These are phyloP conservation scores for Neurospora sp. DNA, from an alignment of 495 filamentous ascomycete species.

Conservation along the genomic window DNA sequence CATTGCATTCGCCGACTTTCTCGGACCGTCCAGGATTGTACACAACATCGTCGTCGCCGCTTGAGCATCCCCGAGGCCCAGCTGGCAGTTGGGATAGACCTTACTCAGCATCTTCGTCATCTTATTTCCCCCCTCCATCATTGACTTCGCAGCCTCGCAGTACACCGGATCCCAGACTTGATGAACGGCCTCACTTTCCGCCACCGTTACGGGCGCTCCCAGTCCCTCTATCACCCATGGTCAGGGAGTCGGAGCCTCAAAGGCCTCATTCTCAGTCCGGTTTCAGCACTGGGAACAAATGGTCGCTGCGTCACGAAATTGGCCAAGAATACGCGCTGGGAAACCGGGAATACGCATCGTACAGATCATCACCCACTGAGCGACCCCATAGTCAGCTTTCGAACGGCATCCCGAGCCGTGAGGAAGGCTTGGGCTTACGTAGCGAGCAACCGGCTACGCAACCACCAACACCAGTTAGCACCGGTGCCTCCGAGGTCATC, in stretches of 20 bases:
- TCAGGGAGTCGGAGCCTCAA: constrained; percentile 23
- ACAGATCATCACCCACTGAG: constrained; percentile 15
- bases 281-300: constrained; percentile 14
- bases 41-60: constrained; percentile 27
- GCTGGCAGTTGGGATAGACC: constrained; percentile 13
- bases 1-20: constrained; percentile 30
- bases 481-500: constrained; percentile 28
- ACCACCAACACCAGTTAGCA: constrained; percentile 26
- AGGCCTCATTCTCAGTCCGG: constrained; percentile 14
- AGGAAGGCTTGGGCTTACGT: constrained; percentile 7
- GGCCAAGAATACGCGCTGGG: constrained; percentile 25
- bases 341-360: constrained; percentile 12
- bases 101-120: constrained; percentile 29
- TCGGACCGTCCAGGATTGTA: constrained; percentile 34
- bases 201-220: constrained; percentile 32
- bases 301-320: constrained; percentile 23
- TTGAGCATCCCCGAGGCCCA: constrained; percentile 29
- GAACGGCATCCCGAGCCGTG: constrained; percentile 6
- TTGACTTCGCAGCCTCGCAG: constrained; percentile 29
- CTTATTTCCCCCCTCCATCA: constrained; percentile 32
- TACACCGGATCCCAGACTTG: constrained; percentile 27
- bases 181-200: constrained; percentile 30
- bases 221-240: constrained; percentile 29
- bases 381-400: constrained; percentile 10
- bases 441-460: constrained; percentile 22